These are phyloP conservation scores for Pichia cactophila DNA, from an alignment of 1,139 yeast species.

Conservation along the genomic window DNA sequence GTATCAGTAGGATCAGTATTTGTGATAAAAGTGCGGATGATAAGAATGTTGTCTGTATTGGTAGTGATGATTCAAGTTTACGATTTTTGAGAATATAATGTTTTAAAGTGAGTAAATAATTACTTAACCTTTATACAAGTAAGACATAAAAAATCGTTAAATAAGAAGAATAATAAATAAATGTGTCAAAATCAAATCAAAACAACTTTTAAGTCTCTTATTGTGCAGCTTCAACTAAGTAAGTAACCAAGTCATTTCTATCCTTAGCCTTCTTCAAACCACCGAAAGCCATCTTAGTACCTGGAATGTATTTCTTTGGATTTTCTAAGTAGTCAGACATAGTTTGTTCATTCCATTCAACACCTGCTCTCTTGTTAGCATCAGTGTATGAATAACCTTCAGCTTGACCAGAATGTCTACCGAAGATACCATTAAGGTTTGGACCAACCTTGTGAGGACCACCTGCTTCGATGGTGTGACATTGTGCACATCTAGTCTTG, in stretches of 20 bases:
- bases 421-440: constrained; percentile 89
- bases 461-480: constrained; percentile 95
- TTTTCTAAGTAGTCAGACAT: constrained; percentile 94
- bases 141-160: neutral
- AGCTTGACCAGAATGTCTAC: constrained; percentile 89
- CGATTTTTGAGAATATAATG: constrained; percentile 39
- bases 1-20: constrained; percentile 55
- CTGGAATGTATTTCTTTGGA: constrained; percentile 99
- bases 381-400: constrained; percentile 94
- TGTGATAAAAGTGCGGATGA: constrained; percentile 26
- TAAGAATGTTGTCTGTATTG: constrained; percentile 46
- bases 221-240: constrained; percentile 74
- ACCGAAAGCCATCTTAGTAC: constrained; percentile 99
- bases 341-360: constrained; percentile 78
- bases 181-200: constrained; percentile 2
- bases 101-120: neutral
- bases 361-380: constrained; percentile 96
- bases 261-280: constrained; percentile 99
- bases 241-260: constrained; percentile 93
- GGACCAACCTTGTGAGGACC: constrained; percentile 99
- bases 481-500: constrained; percentile 98
- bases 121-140: neutral
- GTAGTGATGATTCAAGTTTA: constrained; percentile 63
- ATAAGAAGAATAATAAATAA: neutral
- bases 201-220: constrained; percentile 27